Percentiles rank a stretch among this genome's conserved stretches.
Evolutionary conservation across 768 basidiomycete species (phyloP).

Genomic region (Mycena latifolia): DNA sequence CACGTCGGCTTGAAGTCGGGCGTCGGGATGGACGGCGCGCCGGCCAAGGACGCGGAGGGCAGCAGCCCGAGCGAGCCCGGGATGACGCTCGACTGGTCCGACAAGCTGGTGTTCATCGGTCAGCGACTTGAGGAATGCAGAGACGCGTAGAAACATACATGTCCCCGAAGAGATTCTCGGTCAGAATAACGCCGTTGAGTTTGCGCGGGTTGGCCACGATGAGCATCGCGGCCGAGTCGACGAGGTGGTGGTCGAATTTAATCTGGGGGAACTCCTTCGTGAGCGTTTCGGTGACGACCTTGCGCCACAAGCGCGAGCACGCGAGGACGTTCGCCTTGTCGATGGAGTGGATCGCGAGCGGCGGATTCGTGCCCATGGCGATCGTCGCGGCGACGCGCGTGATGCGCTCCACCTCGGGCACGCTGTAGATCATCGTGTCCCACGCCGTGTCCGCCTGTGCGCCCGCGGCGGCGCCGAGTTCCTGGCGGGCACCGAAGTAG

Average conservation of each 20-base stretch:
- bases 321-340: constrained; percentile 99
- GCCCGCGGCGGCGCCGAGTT: constrained; percentile 75
- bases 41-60: constrained; percentile 96
- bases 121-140: not conserved
- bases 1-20: constrained; percentile 80
- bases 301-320: constrained; percentile 93
- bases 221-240: constrained; percentile 97
- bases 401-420: constrained; percentile 92
- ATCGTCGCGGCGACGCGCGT: constrained; percentile 96
- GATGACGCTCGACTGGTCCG: constrained; percentile 97
- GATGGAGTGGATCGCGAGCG: constrained; percentile 90
- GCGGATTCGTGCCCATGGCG: constrained; percentile 85
- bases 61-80: constrained; percentile 97
- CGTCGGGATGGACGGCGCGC: constrained; percentile 74
- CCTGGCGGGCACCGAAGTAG: constrained; percentile 95
- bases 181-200: constrained; percentile 95
- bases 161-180: constrained; percentile 97
- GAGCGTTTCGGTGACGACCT: constrained; percentile 89
- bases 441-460: constrained; percentile 74
- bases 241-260: constrained; percentile 89
- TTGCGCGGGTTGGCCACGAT: constrained; percentile 92
- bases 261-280: constrained; percentile 90
- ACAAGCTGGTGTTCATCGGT: constrained; percentile 69
- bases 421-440: constrained; percentile 95
- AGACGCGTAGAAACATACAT: constrained; percentile 71